A percentile compares a stretch with the other conserved stretches of the same genome.
Evolutionary conservation across 257 asterid genomes (phyloP).

Genomic region (Solanum infundibuliforme): DNA sequence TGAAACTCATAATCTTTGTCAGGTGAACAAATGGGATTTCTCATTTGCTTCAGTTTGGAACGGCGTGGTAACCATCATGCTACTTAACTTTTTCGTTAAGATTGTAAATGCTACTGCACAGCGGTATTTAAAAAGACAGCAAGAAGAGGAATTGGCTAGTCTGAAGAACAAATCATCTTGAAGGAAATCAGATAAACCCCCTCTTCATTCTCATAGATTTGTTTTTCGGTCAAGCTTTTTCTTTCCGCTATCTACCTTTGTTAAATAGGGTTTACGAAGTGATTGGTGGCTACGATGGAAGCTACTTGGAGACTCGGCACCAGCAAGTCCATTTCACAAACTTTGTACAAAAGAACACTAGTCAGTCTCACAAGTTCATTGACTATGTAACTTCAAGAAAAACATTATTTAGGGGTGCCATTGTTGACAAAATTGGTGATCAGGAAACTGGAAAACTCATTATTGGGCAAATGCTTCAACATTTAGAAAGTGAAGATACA

Average conservation of each 20-base stretch:
- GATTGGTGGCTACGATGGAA: background rate
- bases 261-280: background rate
- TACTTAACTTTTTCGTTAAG: conserved; percentile 60
- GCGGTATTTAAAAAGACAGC: conserved; percentile 50
- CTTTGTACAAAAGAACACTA: conserved; percentile 16
- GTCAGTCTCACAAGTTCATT: background rate
- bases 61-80: conserved; percentile 76
- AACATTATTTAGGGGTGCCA: background rate
- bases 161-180: conserved; percentile 39
- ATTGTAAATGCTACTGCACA: conserved; percentile 74
- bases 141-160: conserved; percentile 42
- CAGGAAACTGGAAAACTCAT: background rate
- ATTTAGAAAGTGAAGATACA: conserved; percentile 11
- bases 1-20: background rate
- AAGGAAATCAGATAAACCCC: conserved; percentile 1
- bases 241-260: background rate
- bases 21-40: conserved; percentile 67
- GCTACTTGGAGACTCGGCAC: background rate
- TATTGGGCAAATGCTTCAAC: conserved; percentile 2
- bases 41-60: conserved; percentile 67
- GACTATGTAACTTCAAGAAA: background rate
- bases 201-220: background rate
- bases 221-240: background rate
- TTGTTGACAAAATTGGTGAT: conserved; percentile 2
- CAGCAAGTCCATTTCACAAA: conserved; percentile 7